Percentiles rank a stretch among this genome's conserved stretches.
phyloP scores from a whole-genome alignment of 805 yeast genomes.

The Cyberlindnera samutprakarnensis region DNA sequence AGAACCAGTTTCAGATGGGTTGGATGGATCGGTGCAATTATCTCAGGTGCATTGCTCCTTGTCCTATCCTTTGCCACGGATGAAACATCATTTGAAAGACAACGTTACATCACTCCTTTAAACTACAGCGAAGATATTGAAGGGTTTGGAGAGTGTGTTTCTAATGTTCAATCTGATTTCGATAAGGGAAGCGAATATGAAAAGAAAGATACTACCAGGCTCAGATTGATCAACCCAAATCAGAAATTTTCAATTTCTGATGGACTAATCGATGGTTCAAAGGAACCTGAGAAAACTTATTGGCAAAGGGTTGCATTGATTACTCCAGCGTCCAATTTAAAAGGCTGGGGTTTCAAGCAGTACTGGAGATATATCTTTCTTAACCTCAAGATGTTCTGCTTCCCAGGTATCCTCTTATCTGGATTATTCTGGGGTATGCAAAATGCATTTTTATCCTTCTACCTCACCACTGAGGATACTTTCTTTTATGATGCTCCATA shows the following conservation, averaged over 20 bases:
- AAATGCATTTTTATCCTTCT: conserved; percentile 69
- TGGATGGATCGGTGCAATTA: conserved; percentile 58
- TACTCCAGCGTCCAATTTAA: conserved; percentile 51
- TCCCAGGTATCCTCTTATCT: conserved; percentile 58
- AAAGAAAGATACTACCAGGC: not conserved
- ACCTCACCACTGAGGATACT: conserved; percentile 66
- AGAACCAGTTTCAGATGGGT: conserved; percentile 71
- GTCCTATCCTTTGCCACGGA: conserved; percentile 55
- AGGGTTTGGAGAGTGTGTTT: conserved; percentile 12
- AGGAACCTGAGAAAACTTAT: conserved; percentile 35
- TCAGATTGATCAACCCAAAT: not conserved
- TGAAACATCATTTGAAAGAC: conserved; percentile 62
- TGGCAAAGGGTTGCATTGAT: conserved; percentile 39
- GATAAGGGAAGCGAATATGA: conserved; percentile 9
- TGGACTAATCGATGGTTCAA: conserved; percentile 31
- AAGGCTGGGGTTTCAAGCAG: conserved; percentile 61
- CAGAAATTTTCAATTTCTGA: conserved; percentile 10
- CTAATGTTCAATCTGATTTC: conserved; percentile 9
- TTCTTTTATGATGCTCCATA: conserved; percentile 59
- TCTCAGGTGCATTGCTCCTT: conserved; percentile 50
- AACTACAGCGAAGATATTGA: conserved; percentile 14
- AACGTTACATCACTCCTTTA: conserved; percentile 29
- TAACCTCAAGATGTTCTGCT: conserved; percentile 49
- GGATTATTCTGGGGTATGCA: conserved; percentile 79
- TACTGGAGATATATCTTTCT: conserved; percentile 43